Base-by-base conservation (phyloP, 2,329 filamentous ascomycete species). In the Westerdykella sp. region DNA sequence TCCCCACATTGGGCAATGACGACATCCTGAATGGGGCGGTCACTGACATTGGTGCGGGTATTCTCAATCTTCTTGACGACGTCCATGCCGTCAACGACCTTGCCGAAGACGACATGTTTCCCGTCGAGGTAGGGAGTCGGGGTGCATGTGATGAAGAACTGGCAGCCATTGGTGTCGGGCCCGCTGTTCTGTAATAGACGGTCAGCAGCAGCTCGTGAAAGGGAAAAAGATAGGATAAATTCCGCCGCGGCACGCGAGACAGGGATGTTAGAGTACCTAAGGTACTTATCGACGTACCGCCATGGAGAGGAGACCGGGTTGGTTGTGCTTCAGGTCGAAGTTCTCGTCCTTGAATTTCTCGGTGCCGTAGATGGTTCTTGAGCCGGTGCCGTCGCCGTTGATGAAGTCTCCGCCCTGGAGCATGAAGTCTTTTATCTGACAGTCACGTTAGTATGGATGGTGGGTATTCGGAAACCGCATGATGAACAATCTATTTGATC, bases 371-470 rank as follows among this genome's bases (percentile, higher is more conserved):
- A 97, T 95, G 55, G 80, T 86, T 10, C 83, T 84, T 37, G 84
- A 89, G 7, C 93, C 93, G 1, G 87, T 94, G 40, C 93, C 93
- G 67, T 97, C 87, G 41, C 89, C 87, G 59, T 95, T 89, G 35
- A 95, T 73, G 67, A 97, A 97, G 68, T 98, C 93, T 42, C 93
- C 93, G 37, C 91, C 91, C 68, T 98, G 93, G 60, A 93, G 86
- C 91, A 97, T 97, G 72, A 97, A 96, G 59, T 87, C 85, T 70
- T 86, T 87, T 66, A 96, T 95, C 87, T 94, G 45, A 7, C 21
- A 7, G 11, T 28, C 32, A 35, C 6, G 18, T 21, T 22, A 37
- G 30, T 39, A 5, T 37, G 3, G 3, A 14, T 32, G 13, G 4
- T 18, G 14, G 9, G 34, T 3, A 21, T 21, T 21, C 18, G 6